Conservation (phyloP, 129 eudicot species). For the Silybum marianum region DNA sequence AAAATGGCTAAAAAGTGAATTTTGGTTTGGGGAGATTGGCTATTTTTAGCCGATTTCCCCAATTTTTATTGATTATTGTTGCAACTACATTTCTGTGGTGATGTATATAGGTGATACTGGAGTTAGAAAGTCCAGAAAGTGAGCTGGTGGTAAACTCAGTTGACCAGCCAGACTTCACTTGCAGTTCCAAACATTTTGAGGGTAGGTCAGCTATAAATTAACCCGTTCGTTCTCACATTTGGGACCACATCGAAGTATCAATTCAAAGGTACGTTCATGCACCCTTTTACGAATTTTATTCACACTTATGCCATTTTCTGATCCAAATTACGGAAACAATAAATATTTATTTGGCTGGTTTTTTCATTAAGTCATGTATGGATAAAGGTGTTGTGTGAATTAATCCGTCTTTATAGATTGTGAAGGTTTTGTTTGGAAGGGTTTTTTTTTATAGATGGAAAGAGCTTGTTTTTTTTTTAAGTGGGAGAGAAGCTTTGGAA, state of each 20-base stretch:
- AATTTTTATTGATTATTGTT: neutral
- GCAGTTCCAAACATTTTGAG: conserved; percentile 47
- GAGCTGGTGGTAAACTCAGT: conserved; percentile 67
- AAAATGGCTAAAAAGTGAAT: too few species aligned
- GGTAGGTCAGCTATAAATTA: conserved; percentile 32
- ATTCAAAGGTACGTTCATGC: neutral
- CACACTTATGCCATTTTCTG: neutral
- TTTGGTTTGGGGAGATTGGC: too few species aligned
- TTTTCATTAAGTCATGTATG: too few species aligned
- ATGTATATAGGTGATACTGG: conserved; percentile 56
- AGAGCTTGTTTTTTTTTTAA: too few species aligned
- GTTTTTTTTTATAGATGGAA: too few species aligned
- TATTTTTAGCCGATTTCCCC: too few species aligned
- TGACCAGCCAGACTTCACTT: conserved; percentile 73
- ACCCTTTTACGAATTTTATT: neutral
- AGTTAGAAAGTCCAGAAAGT: conserved; percentile 66
- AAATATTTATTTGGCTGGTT: neutral
- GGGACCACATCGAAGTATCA: neutral
- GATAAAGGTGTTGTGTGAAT: too few species aligned
- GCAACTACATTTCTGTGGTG: neutral
- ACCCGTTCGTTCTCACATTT: neutral
- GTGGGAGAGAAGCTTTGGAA: too few species aligned
- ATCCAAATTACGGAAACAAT: neutral
- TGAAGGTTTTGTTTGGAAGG: too few species aligned
- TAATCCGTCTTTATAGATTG: too few species aligned